Percentiles rank a stretch among this genome's conserved stretches.
phyloP scores from a whole-genome alignment of 2,329 filamentous ascomycete species.

The Fusarium sacchari region DNA sequence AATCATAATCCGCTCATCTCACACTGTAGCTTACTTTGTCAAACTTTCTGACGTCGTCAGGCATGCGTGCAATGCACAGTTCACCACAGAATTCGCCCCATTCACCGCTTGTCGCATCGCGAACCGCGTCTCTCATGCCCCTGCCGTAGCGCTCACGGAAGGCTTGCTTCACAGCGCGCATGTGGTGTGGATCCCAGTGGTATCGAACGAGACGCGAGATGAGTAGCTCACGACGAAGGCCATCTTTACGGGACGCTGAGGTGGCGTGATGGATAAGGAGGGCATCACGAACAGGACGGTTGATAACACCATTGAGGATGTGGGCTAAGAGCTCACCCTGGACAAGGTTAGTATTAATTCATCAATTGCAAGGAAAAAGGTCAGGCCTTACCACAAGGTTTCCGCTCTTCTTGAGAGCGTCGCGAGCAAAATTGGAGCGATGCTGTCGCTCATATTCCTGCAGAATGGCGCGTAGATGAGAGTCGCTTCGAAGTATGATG shows the following conservation, averaged over 20 bases:
- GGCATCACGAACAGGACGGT: conserved; percentile 91
- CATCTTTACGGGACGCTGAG: conserved; percentile 74
- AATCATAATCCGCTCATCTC: conserved; percentile 12
- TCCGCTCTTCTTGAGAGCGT: conserved; percentile 86
- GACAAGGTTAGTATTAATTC: conserved; percentile 4
- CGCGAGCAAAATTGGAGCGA: conserved; percentile 83
- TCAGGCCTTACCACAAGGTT: conserved; percentile 84
- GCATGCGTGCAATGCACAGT: conserved; percentile 71
- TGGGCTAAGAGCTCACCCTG: conserved; percentile 95
- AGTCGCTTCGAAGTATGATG: conserved; percentile 81
- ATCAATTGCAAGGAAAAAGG: not conserved
- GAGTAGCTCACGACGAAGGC: conserved; percentile 83
- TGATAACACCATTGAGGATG: conserved; percentile 96
- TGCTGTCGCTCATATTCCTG: conserved; percentile 79
- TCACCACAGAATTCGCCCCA: conserved; percentile 81
- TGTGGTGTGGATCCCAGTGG: conserved; percentile 90
- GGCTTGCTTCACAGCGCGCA: conserved; percentile 81
- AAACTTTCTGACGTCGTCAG: conserved; percentile 66
- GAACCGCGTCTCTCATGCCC: conserved; percentile 80
- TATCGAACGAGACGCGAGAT: conserved; percentile 88
- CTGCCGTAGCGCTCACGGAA: conserved; percentile 81
- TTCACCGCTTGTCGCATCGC: conserved; percentile 78
- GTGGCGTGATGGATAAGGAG: conserved; percentile 92
- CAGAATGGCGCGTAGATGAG: conserved; percentile 83
- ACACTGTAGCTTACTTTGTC: conserved; percentile 50